Conservation (phyloP, 805 yeast species). For the Priceomyces castillae region DNA sequence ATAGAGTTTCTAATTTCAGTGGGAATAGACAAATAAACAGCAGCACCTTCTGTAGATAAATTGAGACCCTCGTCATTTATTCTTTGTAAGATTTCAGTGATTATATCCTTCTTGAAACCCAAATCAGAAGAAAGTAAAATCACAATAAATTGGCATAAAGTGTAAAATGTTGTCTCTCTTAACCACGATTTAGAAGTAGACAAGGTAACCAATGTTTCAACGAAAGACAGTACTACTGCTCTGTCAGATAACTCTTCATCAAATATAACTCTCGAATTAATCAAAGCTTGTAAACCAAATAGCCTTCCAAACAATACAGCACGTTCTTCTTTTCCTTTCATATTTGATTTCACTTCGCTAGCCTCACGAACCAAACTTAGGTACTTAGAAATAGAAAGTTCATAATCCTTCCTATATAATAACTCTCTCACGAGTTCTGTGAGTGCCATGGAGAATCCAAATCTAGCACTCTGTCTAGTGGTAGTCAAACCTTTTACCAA, state of each 20-base stretch:
- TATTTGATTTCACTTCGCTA: constrained; percentile 32
- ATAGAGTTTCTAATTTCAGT: constrained; percentile 15
- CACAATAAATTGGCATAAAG: constrained; percentile 54
- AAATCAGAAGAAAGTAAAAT: constrained; percentile 6
- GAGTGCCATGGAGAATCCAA: constrained; percentile 86
- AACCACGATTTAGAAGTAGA: constrained; percentile 77
- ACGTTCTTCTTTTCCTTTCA: constrained; percentile 81
- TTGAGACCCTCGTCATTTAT: constrained; percentile 55
- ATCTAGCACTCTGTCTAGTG: constrained; percentile 75
- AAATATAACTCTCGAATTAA: constrained; percentile 42
- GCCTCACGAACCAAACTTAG: constrained; percentile 39
- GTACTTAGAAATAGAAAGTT: constrained; percentile 31
- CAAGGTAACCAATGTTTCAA: constrained; percentile 51
- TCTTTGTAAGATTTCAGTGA: constrained; percentile 34
- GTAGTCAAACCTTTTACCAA: constrained; percentile 79
- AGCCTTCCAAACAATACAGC: constrained; percentile 76
- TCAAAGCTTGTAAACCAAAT: constrained; percentile 77
- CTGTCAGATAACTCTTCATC: constrained; percentile 13
- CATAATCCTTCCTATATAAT: constrained; percentile 26
- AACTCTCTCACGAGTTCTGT: constrained; percentile 56
- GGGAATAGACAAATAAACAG: constrained; percentile 61
- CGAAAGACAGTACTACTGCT: constrained; percentile 30
- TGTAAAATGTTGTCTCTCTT: constrained; percentile 74
- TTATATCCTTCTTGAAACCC: constrained; percentile 17
- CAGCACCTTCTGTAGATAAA: constrained; percentile 75